Percentiles rank a stretch among this genome's conserved stretches.
These are phyloP conservation scores for Osmozyma mogii DNA, from an alignment of 805 yeast species.

Conservation along the genomic window DNA sequence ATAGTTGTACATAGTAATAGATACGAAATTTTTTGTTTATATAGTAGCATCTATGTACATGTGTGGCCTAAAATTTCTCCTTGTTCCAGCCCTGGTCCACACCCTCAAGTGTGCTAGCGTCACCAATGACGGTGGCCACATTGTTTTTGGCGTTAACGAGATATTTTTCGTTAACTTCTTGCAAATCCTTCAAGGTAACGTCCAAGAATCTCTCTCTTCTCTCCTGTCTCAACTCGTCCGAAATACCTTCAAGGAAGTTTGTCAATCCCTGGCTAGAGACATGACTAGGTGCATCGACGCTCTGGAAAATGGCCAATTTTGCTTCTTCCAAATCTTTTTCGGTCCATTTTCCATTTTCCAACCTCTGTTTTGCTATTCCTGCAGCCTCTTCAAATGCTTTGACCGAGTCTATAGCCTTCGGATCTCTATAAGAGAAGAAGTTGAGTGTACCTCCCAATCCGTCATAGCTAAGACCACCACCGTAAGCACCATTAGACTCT, in stretches of 20 bases:
- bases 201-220: slow-evolving; percentile 71
- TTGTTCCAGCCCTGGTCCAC: slow-evolving; percentile 15
- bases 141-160: slow-evolving; percentile 25
- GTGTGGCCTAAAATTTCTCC: slow-evolving; percentile 6
- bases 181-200: slow-evolving; percentile 55
- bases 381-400: slow-evolving; percentile 49
- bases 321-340: slow-evolving; percentile 76
- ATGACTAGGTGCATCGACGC: slow-evolving; percentile 82
- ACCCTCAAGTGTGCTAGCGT: slow-evolving; percentile 19
- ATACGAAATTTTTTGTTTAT: too few species aligned
- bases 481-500: slow-evolving; percentile 97
- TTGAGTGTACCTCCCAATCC: slow-evolving; percentile 74
- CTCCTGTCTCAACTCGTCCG: slow-evolving; percentile 70
- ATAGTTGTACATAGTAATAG: too few species aligned
- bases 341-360: slow-evolving; percentile 40
- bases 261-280: slow-evolving; percentile 70
- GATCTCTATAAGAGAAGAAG: slow-evolving; percentile 90
- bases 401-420: slow-evolving; percentile 69
- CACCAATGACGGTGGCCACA: slow-evolving; percentile 40
- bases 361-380: slow-evolving; percentile 23
- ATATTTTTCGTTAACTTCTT: slow-evolving; percentile 61
- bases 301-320: slow-evolving; percentile 83
- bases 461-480: slow-evolving; percentile 85
- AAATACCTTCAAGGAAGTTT: slow-evolving; percentile 58
- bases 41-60: not conserved